These are phyloP conservation scores for Nakataea oryzae DNA, from an alignment of 2,329 filamentous ascomycete genomes.

Conservation along the genomic window DNA sequence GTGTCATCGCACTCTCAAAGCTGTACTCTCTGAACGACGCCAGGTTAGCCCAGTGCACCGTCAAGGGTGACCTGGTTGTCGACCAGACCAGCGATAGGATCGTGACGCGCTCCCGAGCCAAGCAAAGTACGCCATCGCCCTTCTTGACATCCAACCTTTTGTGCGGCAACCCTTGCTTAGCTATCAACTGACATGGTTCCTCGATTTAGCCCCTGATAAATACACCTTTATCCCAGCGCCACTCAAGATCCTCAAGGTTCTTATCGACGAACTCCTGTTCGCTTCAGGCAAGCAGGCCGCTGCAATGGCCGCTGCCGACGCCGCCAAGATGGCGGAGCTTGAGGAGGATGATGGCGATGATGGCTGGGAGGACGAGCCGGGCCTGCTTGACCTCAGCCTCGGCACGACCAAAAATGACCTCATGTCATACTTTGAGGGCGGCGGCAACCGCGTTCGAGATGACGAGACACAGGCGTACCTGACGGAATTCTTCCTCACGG, in stretches of 20 bases:
- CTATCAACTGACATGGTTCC: conserved; percentile 2
- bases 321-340: conserved; percentile 41
- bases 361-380: conserved; percentile 81
- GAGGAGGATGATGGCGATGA: conserved; percentile 65
- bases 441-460: conserved; percentile 57
- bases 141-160: conserved; percentile 2
- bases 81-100: conserved; percentile 64
- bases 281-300: conserved; percentile 58
- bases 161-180: not conserved
- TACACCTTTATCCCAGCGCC: conserved; percentile 81
- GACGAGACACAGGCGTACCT: conserved; percentile 86
- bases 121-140: conserved; percentile 50
- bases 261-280: conserved; percentile 82
- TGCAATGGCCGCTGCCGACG: conserved; percentile 50
- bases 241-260: conserved; percentile 91
- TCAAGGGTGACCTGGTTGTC: conserved; percentile 86
- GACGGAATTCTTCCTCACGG: conserved; percentile 64
- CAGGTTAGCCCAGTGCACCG: conserved; percentile 66
- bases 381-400: conserved; percentile 65
- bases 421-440: conserved; percentile 63
- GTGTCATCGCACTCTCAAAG: conserved; percentile 85
- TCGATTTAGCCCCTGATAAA: conserved; percentile 59
- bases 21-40: conserved; percentile 80
- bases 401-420: conserved; percentile 62
- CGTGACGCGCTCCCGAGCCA: conserved; percentile 86